Percentiles rank a stretch among this genome's conserved stretches.
phyloP scores from a whole-genome alignment of 2,329 filamentous ascomycete species.

The Penicillium oxalicum region DNA sequence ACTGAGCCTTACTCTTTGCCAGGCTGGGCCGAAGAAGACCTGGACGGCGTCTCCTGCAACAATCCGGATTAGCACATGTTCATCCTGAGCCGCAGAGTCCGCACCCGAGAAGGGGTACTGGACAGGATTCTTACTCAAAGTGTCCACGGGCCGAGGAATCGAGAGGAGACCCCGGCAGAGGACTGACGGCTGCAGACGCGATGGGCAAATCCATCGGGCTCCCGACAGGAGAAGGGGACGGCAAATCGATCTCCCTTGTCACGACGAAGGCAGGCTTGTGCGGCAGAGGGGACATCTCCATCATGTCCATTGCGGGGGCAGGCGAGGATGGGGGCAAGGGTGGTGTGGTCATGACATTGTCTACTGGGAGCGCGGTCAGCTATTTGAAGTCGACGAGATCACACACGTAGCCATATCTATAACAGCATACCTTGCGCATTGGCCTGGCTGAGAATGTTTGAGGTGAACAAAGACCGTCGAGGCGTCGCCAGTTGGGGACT shows the following conservation, averaged over 20 bases:
- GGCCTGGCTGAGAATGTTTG: conserved; percentile 57
- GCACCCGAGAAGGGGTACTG: no score
- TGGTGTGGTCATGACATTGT: conserved; percentile 75
- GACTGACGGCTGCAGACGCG: conserved; percentile 35
- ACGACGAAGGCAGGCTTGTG: conserved; percentile 70
- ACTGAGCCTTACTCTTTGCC: conserved; percentile 66
- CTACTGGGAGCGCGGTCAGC: conserved; percentile 18
- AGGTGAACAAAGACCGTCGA: conserved; percentile 76
- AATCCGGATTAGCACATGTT: conserved; percentile 7
- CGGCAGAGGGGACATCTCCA: conserved; percentile 91
- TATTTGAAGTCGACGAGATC: not conserved
- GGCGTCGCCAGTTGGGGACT: conserved; percentile 80
- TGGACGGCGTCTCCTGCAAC: conserved; percentile 58
- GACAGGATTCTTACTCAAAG: conserved; percentile 31
- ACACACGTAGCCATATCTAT: conserved; percentile 1
- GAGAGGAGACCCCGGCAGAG: conserved; percentile 36
- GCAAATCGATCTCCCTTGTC: conserved; percentile 56
- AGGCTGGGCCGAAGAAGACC: conserved; percentile 69
- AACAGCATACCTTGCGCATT: conserved; percentile 52
- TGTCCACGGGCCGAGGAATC: conserved; percentile 25
- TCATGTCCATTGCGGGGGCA: conserved; percentile 63
- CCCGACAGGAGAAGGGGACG: conserved; percentile 63
- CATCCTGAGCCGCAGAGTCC: not conserved
- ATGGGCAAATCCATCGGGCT: conserved; percentile 41
- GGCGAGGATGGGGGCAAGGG: conserved; percentile 81